Conservation (phyloP, 106 monocot genomes). For the Iris macrosiphon region DNA sequence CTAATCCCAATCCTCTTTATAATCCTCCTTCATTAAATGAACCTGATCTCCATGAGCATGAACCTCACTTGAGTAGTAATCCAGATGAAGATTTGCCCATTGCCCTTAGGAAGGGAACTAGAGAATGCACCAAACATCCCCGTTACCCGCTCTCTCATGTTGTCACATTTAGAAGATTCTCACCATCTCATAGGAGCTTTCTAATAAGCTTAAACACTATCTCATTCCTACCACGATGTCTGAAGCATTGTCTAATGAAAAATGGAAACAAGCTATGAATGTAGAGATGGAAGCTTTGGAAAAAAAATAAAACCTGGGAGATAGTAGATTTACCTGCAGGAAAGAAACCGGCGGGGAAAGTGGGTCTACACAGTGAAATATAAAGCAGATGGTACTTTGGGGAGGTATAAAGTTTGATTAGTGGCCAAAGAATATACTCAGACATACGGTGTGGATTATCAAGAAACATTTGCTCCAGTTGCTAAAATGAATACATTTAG, state of each 20-base stretch:
- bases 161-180: not conserved
- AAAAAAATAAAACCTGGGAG: constrained; percentile 2
- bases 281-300: not conserved
- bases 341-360: not conserved
- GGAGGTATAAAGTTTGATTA: not conserved
- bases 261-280: not conserved
- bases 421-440: not conserved
- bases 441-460: not conserved
- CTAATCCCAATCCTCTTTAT: not conserved
- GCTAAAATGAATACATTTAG: not conserved
- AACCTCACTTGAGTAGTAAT: not conserved
- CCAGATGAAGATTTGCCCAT: not conserved
- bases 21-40: too few relatives aligned
- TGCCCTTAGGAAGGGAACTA: constrained; percentile 4
- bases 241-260: not conserved
- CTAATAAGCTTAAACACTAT: not conserved
- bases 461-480: not conserved
- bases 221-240: not conserved
- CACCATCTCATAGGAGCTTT: not conserved
- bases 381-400: not conserved
- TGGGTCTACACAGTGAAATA: not conserved
- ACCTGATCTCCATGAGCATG: not conserved
- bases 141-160: not conserved
- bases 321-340: not conserved
- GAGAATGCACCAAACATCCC: not conserved